Evolutionary conservation across 2,329 filamentous ascomycete genomes (phyloP), one percentile per base, ranked within the genome.

Genomic region (Ophiostoma sp.): DNA sequence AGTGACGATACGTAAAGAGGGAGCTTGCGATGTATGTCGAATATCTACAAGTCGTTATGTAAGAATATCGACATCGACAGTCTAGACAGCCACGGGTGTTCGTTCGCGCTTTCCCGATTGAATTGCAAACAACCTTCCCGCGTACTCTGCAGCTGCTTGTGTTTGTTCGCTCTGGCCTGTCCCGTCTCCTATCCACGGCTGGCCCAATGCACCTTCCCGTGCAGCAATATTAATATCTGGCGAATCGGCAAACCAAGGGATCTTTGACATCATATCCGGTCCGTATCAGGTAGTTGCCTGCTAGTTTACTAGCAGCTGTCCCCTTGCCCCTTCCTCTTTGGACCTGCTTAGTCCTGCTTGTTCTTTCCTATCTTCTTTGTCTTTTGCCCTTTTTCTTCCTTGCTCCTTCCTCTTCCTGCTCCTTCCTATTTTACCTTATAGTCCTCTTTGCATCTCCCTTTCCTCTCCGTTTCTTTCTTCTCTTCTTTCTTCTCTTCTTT

Each of bases 161-260:
- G n/a, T 11, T 27, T 57, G n/a, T 57, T 57, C 36, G 36, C 6
- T 48, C 44, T 48, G 17, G 44, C 44, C 17, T 48, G 44, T 48
- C 8, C 52, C 52, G 52, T 57, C n/a, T 27, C 23, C 52, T 57
- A 23, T 57, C 52, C 52, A 57, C 23, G 52, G 52, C 10, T 27
- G 52, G 52, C 52, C 52, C 52, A 57, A 57, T 57, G 52, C 52
- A 27, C 52, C 52, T 57, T 57, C 52, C 52, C 52, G 52, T 11
- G 52, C 52, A 27, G 23, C 11, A 15, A n/a, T 8, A 48, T 48
- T 8, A 48, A n/a, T 20, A 17, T 48, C 44, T 48, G 44, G 44
- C 44, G 44, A 48, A 27, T 57, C 52, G 52, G 52, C 52, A 27
- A 57, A 57, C 52, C 23, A 10, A 57, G 52, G 52, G 52, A 57